Percentiles rank a stretch among this genome's conserved stretches.
These are phyloP conservation scores for Paraglomus brasilianum DNA, from an alignment of 192 early-diverging fungal genomes.

Conservation along the genomic window DNA sequence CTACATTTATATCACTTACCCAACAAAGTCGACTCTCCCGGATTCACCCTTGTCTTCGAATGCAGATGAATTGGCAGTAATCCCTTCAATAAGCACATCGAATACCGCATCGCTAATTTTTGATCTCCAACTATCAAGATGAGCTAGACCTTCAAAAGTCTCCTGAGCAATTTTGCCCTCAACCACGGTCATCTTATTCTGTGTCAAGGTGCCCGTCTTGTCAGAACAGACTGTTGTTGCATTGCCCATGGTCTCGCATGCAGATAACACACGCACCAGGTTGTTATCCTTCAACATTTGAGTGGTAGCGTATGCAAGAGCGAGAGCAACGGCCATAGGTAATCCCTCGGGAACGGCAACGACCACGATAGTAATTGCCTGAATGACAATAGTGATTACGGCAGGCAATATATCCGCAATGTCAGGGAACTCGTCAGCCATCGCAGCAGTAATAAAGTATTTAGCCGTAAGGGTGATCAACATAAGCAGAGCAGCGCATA, in stretches of 20 bases:
- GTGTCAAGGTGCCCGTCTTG: slow-evolving; percentile 86
- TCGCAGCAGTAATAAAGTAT: slow-evolving; percentile 56
- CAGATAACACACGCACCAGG: slow-evolving; percentile 76
- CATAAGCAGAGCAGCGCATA: slow-evolving; percentile 79
- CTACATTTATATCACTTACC: slow-evolving; percentile 29
- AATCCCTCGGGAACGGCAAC: slow-evolving; percentile 87
- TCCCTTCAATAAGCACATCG: slow-evolving; percentile 52
- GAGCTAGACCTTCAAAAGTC: slow-evolving; percentile 42
- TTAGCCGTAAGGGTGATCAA: slow-evolving; percentile 68
- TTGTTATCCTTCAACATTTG: slow-evolving; percentile 82
- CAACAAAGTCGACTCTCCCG: slow-evolving; percentile 61
- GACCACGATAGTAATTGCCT: slow-evolving; percentile 80
- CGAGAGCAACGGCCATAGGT: slow-evolving; percentile 83
- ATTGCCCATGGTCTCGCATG: slow-evolving; percentile 81
- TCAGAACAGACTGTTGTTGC: slow-evolving; percentile 83
- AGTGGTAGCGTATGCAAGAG: slow-evolving; percentile 79
- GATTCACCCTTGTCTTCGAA: slow-evolving; percentile 68
- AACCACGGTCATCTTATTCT: slow-evolving; percentile 83
- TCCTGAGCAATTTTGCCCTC: slow-evolving; percentile 54
- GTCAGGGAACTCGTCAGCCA: slow-evolving; percentile 58
- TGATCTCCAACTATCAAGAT: slow-evolving; percentile 50
- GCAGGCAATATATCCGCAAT: slow-evolving; percentile 53
- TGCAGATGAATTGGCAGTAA: slow-evolving; percentile 75
- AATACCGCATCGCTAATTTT: slow-evolving; percentile 45
- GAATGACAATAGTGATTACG: slow-evolving; percentile 71